Conservation (phyloP, 306 rosid species). For the Neltuma alba region DNA sequence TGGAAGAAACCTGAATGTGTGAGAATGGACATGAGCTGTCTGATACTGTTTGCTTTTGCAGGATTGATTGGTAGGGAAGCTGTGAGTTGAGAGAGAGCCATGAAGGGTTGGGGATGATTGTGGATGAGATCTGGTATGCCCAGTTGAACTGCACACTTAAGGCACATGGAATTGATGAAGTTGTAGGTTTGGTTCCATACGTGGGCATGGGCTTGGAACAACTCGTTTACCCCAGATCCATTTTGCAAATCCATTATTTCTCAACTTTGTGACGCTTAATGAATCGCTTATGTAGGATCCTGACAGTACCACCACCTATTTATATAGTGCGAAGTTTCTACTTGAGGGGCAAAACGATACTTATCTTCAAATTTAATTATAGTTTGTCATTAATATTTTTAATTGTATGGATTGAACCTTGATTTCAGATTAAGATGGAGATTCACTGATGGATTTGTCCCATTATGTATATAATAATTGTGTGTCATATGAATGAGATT, state of each 20-base stretch:
- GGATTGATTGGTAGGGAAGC: conserved; percentile 24
- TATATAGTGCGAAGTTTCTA: background rate
- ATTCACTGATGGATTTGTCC: background rate
- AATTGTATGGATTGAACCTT: background rate
- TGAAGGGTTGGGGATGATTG: conserved; percentile 40
- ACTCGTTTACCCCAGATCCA: background rate
- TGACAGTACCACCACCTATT: background rate
- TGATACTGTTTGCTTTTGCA: conserved; percentile 21
- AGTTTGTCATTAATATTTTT: background rate
- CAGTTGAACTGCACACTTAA: conserved; percentile 14
- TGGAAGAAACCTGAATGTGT: conserved; percentile 39
- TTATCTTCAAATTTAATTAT: background rate
- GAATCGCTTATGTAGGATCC: background rate
- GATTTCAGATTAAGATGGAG: background rate
- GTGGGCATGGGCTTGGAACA: conserved; percentile 4
- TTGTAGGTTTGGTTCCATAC: background rate
- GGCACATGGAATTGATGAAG: conserved; percentile 20
- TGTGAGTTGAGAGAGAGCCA: conserved; percentile 21
- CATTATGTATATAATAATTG: too few species aligned
- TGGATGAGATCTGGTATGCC: conserved; percentile 26
- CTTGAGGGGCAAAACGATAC: background rate
- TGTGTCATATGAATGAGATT: too few species aligned
- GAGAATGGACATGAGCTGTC: conserved; percentile 43
- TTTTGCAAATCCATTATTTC: background rate
- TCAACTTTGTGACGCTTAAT: background rate